A percentile compares a stretch with the other conserved stretches of the same genome.
Conservation (phyloP, 495 filamentous ascomycete species). For the Neurospora discreta region DNA sequence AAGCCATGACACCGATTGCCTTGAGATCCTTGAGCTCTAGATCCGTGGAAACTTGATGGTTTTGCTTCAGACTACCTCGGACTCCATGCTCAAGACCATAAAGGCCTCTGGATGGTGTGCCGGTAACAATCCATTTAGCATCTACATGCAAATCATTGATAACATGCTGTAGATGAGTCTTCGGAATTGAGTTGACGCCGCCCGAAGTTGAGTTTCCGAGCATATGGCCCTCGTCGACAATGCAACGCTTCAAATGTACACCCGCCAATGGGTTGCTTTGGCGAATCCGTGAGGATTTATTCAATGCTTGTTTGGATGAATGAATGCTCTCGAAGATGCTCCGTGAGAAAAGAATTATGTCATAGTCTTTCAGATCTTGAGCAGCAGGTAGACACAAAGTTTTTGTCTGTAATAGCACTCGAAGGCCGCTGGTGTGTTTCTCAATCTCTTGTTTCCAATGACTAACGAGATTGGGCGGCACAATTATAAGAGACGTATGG, state of each 20-base stretch:
- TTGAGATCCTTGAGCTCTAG: conserved; percentile 63
- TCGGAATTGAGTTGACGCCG: conserved; percentile 4
- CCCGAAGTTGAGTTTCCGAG: conserved; percentile 49
- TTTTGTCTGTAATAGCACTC: conserved; percentile 46
- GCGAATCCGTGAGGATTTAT: background rate
- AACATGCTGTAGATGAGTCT: conserved; percentile 54
- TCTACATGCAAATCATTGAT: conserved; percentile 58
- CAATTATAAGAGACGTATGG: conserved; percentile 57
- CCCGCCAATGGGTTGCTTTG: conserved; percentile 43
- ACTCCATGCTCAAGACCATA: conserved; percentile 45
- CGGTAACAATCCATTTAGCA: conserved; percentile 80
- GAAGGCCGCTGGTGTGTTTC: conserved; percentile 59
- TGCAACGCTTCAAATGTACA: conserved; percentile 74
- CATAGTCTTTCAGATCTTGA: conserved; percentile 52
- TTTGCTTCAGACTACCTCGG: conserved; percentile 1
- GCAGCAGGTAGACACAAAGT: conserved; percentile 41
- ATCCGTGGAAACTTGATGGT: conserved; percentile 16
- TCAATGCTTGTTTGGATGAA: conserved; percentile 46
- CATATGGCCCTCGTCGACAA: conserved; percentile 86
- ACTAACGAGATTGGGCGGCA: conserved; percentile 55
- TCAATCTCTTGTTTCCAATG: conserved; percentile 58
- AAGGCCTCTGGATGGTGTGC: conserved; percentile 75
- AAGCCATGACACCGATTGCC: conserved; percentile 57
- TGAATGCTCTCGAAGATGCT: conserved; percentile 48
- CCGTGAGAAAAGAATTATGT: conserved; percentile 65